Percentiles rank a stretch among this genome's conserved stretches.
Evolutionary conservation across 2,329 filamentous ascomycete species (phyloP).

Genomic region (Fusarium cicatricum): DNA sequence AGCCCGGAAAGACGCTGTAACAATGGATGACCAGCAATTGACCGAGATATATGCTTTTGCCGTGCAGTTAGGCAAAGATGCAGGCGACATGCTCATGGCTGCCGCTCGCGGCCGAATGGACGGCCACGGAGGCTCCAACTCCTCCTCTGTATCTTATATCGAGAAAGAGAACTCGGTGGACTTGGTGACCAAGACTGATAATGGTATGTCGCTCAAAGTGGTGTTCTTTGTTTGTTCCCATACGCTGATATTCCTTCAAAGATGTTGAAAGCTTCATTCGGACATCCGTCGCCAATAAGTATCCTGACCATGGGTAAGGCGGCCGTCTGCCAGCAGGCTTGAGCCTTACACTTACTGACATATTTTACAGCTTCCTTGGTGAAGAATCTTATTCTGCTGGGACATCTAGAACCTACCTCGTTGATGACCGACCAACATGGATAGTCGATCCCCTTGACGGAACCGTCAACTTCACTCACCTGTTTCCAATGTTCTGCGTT

Average conservation of each 20-base stretch:
- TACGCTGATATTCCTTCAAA: constrained; percentile 43
- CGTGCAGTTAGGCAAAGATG: constrained; percentile 73
- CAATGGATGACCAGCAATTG: constrained; percentile 58
- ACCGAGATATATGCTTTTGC: constrained; percentile 75
- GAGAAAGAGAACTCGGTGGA: constrained; percentile 82
- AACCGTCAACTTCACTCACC: constrained; percentile 83
- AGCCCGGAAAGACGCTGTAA: constrained; percentile 11
- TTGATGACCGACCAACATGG: constrained; percentile 73
- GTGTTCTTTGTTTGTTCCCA: neutral
- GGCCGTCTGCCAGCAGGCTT: neutral
- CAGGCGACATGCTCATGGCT: constrained; percentile 71
- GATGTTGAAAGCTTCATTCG: constrained; percentile 78
- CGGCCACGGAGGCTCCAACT: constrained; percentile 21
- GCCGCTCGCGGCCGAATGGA: constrained; percentile 54
- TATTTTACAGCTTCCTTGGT: constrained; percentile 69
- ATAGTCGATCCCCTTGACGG: constrained; percentile 80
- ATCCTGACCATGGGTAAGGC: constrained; percentile 71
- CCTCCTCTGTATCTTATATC: constrained; percentile 36
- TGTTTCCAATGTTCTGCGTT: constrained; percentile 84
- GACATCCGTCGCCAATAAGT: constrained; percentile 63
- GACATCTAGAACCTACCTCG: constrained; percentile 72
- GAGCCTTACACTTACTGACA: constrained; percentile 4
- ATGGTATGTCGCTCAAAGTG: constrained; percentile 58
- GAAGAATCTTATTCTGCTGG: constrained; percentile 80
- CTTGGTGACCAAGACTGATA: constrained; percentile 79